Evolutionary conservation across 345 rosid genomes (phyloP).

Genomic region (Gossypium thurberi): DNA sequence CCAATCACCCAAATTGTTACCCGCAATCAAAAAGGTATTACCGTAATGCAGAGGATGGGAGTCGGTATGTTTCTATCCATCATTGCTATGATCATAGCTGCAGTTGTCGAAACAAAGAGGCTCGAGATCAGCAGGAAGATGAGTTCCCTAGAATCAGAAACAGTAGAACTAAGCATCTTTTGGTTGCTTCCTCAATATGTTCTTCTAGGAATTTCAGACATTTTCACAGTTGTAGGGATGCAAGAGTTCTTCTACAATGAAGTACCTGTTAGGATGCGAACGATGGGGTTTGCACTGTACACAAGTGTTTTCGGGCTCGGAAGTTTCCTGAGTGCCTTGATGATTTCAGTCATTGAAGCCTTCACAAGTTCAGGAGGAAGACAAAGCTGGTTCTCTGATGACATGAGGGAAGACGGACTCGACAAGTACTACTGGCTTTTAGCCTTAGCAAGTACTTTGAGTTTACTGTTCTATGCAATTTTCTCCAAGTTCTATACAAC

Average conservation of each 20-base stretch:
- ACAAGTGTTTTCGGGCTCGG: slow-evolving; percentile 94
- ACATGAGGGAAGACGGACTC: slow-evolving; percentile 75
- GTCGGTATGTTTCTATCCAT: slow-evolving; percentile 76
- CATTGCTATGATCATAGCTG: slow-evolving; percentile 78
- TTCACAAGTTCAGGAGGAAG: slow-evolving; percentile 33
- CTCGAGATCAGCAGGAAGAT: slow-evolving; percentile 30
- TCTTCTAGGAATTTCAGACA: slow-evolving; percentile 71
- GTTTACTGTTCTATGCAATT: slow-evolving; percentile 48
- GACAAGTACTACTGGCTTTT: slow-evolving; percentile 82
- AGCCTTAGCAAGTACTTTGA: slow-evolving; percentile 45
- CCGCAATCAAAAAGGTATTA: slow-evolving; percentile 43
- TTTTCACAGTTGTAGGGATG: slow-evolving; percentile 95
- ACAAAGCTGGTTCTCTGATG: slow-evolving; percentile 75
- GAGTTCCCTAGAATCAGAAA: slow-evolving; percentile 16
- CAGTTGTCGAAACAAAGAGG: slow-evolving; percentile 69
- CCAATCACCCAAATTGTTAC: slow-evolving; percentile 44
- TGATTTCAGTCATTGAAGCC: slow-evolving; percentile 54
- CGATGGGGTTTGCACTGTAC: slow-evolving; percentile 86
- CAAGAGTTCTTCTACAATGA: slow-evolving; percentile 93
- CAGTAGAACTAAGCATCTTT: slow-evolving; percentile 54
- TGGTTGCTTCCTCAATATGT: slow-evolving; percentile 90
- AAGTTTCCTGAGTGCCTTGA: slow-evolving; percentile 69
- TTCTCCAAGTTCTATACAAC: slow-evolving; percentile 51
- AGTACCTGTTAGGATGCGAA: slow-evolving; percentile 78
- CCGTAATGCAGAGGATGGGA: slow-evolving; percentile 79